These are phyloP conservation scores for Pestalotiopsis sp. DNA, from an alignment of 2,329 filamentous ascomycete species.

Conservation along the genomic window DNA sequence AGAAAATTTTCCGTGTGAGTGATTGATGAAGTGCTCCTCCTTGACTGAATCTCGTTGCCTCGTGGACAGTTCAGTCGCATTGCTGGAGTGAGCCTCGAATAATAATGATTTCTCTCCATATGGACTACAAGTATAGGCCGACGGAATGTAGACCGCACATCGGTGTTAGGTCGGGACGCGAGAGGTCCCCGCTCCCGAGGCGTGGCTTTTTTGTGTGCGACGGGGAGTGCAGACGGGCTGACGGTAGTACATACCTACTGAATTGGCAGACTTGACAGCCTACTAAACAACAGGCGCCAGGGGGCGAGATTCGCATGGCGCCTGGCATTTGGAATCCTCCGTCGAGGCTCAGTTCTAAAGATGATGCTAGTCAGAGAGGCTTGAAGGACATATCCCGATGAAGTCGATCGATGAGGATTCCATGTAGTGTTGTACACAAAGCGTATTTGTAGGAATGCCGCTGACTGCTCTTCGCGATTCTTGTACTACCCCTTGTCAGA, in stretches of 20 bases:
- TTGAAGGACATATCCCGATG: too few relatives aligned
- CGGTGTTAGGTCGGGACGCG: constrained; percentile 11
- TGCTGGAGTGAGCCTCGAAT: neutral
- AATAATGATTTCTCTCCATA: neutral
- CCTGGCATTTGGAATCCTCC: too few relatives aligned
- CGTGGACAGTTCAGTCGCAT: neutral
- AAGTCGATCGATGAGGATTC: neutral
- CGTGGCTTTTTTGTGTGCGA: neutral
- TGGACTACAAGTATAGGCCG: neutral
- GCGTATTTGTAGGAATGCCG: neutral
- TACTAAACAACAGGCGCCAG: neutral
- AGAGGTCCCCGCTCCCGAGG: constrained; percentile 6
- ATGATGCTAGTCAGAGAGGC: too few relatives aligned
- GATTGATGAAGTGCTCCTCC: neutral
- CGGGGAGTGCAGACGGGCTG: neutral
- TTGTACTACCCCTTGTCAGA: neutral
- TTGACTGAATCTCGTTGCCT: neutral
- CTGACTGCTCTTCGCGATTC: neutral
- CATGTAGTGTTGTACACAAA: neutral
- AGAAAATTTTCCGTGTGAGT: neutral
- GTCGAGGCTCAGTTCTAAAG: too few relatives aligned
- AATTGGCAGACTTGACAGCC: neutral
- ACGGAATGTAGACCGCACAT: neutral
- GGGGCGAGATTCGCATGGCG: too few relatives aligned
- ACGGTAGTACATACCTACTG: neutral